A percentile compares a stretch with the other conserved stretches of the same genome.
Conservation (phyloP, 129 eudicot species). For the Erigeron canadensis region DNA sequence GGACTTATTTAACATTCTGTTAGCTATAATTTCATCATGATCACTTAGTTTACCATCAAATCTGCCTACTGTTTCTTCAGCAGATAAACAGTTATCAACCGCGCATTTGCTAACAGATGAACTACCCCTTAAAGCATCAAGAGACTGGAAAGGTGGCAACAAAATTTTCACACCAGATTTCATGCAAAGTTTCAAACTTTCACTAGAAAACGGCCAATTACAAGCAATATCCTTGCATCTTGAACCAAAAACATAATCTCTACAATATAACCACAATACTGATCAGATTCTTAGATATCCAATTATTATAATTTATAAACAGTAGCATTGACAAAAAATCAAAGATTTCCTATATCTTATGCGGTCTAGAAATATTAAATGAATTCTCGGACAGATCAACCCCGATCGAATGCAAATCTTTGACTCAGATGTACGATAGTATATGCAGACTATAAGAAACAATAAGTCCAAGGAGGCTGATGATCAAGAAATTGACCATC, state of each 20-base stretch:
- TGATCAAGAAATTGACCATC: constrained; percentile 21
- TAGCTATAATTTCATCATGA: constrained; percentile 14
- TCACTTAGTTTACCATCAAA: constrained; percentile 23
- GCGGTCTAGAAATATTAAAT: background rate
- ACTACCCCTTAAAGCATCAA: constrained; percentile 40
- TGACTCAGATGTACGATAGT: too few relatives aligned
- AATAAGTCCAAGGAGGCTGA: background rate
- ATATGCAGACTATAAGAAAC: constrained; percentile 22
- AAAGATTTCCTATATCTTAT: constrained; percentile 30
- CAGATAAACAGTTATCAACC: constrained; percentile 22
- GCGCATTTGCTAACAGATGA: constrained; percentile 25
- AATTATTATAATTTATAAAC: background rate
- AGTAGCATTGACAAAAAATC: constrained; percentile 1
- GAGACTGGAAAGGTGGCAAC: constrained; percentile 79
- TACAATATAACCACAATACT: constrained; percentile 31
- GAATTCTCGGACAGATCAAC: too few relatives aligned
- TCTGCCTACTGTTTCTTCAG: constrained; percentile 34
- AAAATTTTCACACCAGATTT: constrained; percentile 57
- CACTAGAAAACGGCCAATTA: constrained; percentile 76
- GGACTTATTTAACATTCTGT: constrained; percentile 23
- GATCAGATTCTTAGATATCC: background rate
- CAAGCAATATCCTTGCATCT: constrained; percentile 59
- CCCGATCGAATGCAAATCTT: too few relatives aligned
- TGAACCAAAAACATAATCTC: constrained; percentile 61
- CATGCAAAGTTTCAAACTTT: constrained; percentile 61